Evolutionary conservation across 371 early-diverging fungal genomes (phyloP).

Genomic region (Apophysomyces trapeziformis): DNA sequence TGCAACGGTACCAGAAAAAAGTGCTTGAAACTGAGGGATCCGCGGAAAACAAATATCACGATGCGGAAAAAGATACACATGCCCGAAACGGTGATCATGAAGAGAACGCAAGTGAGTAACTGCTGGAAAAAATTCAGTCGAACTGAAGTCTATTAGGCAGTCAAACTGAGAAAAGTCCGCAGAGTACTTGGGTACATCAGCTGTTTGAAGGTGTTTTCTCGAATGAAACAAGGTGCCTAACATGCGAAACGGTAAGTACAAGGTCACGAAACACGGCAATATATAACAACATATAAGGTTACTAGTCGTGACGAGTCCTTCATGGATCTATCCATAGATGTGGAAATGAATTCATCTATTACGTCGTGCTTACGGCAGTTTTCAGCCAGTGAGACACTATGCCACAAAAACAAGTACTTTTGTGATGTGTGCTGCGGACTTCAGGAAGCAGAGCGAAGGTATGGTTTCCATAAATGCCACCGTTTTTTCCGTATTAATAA

Average conservation of each 20-base stretch:
- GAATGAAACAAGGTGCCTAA: constrained; percentile 95
- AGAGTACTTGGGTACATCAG: constrained; percentile 91
- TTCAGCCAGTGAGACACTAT: constrained; percentile 91
- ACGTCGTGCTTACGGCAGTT: constrained; percentile 92
- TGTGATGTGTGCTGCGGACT: constrained; percentile 93
- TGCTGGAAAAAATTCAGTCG: not conserved
- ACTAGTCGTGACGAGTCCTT: constrained; percentile 94
- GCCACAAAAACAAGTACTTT: constrained; percentile 95
- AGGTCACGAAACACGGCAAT: not conserved
- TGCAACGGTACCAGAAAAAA: constrained; percentile 63
- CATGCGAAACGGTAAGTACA: constrained; percentile 85
- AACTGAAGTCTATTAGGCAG: not conserved
- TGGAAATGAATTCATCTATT: constrained; percentile 93
- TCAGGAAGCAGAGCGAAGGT: constrained; percentile 96
- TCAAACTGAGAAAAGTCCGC: constrained; percentile 14
- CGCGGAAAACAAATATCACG: constrained; percentile 8
- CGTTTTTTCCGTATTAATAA: not conserved
- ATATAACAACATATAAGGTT: constrained; percentile 51
- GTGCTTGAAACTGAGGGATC: constrained; percentile 17
- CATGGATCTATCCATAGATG: constrained; percentile 94
- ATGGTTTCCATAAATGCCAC: not conserved
- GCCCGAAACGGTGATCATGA: constrained; percentile 14
- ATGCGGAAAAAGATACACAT: constrained; percentile 17
- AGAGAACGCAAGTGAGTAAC: not conserved
- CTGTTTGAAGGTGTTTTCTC: constrained; percentile 94